Evolutionary conservation across 176 grass and related monocot genomes (phyloP).

Genomic region (Avena eriantha): DNA sequence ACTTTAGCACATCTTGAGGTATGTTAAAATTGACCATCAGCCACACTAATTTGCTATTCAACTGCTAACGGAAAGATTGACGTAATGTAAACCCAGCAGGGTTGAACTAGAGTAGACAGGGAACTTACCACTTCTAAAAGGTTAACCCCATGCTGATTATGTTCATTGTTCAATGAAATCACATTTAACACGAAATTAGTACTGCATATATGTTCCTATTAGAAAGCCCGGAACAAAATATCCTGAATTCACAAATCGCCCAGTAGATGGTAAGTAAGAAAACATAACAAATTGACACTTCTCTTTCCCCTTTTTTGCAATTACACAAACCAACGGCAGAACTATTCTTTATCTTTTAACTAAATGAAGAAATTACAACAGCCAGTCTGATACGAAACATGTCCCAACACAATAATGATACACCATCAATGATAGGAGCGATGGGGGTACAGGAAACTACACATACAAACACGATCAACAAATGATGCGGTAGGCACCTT

Average conservation of each 20-base stretch:
- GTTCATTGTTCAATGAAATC: background rate
- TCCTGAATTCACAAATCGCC: background rate
- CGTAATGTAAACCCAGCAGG: background rate
- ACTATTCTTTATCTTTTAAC: too few relatives aligned
- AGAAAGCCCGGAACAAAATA: background rate
- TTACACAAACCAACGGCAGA: too few relatives aligned
- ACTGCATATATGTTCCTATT: background rate
- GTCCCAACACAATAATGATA: background rate
- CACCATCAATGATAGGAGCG: background rate
- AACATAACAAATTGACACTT: background rate
- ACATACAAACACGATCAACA: background rate
- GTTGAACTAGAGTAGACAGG: background rate
- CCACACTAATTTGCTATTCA: background rate
- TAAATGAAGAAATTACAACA: background rate
- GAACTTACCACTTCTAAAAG: background rate
- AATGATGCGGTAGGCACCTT: background rate
- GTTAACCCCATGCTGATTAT: background rate
- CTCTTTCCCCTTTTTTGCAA: background rate
- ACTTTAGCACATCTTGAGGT: too few relatives aligned
- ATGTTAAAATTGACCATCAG: background rate
- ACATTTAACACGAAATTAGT: background rate
- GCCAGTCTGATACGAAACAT: background rate
- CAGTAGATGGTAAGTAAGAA: background rate
- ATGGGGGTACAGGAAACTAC: background rate
- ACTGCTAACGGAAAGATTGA: background rate